A percentile compares a stretch with the other conserved stretches of the same genome.
phyloP scores from a whole-genome alignment of 192 early-diverging fungal genomes.

The Backusella tuberculispora region DNA sequence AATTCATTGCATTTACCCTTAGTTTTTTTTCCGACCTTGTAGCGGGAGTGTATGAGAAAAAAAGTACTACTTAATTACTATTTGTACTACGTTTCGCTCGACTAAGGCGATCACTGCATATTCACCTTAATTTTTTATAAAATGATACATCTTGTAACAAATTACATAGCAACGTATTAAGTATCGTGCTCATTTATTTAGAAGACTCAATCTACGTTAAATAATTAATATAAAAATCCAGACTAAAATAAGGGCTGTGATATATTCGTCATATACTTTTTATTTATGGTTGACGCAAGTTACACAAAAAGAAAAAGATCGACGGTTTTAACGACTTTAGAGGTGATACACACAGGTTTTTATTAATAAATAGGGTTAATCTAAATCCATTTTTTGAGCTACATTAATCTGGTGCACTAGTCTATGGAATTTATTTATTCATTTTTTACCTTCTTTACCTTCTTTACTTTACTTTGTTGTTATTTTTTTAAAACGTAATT shows the following conservation, averaged over 20 bases:
- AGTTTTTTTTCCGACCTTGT: no score
- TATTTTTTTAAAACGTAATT: background rate
- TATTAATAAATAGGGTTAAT: constrained; percentile 5
- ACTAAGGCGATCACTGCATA: no score
- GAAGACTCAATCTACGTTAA: background rate
- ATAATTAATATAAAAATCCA: background rate
- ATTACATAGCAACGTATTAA: background rate
- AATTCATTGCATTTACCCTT: no score
- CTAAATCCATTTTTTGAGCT: background rate
- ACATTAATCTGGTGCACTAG: background rate
- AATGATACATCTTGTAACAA: no score
- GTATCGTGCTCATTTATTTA: background rate
- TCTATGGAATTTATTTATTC: constrained; percentile 5
- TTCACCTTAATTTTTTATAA: no score
- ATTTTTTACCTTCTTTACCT: background rate
- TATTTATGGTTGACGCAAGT: background rate
- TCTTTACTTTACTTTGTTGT: constrained; percentile 1
- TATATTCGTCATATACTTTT: background rate
- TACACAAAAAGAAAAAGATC: constrained; percentile 2
- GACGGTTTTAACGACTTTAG: background rate
- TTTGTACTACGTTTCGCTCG: no score
- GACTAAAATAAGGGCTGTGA: background rate
- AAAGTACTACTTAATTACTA: no score
- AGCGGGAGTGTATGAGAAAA: no score
- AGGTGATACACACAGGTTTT: background rate